These are phyloP conservation scores for Backusella liffmaniae DNA, from an alignment of 192 early-diverging fungal genomes.

Conservation along the genomic window DNA sequence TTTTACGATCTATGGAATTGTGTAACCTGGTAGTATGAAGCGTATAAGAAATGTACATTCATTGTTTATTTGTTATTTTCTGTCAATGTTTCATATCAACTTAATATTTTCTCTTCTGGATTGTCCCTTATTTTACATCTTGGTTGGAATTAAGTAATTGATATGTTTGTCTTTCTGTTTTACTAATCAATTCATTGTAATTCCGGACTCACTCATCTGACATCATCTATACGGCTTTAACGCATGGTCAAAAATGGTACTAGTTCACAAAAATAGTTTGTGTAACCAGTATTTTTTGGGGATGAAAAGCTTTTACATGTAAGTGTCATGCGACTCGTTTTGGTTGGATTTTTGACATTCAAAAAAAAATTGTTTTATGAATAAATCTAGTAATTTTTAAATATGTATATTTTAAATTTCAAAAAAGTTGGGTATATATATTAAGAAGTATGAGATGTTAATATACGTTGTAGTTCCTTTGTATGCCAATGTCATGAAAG, in stretches of 20 bases:
- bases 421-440: conserved; percentile 1
- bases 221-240: neutral
- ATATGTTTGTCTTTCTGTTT: neutral
- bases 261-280: conserved; percentile 5
- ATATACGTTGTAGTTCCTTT: conserved; percentile 15
- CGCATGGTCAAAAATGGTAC: conserved; percentile 10
- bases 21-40: neutral
- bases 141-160: neutral
- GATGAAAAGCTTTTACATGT: neutral
- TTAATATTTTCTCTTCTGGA: neutral
- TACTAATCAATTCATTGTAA: neutral
- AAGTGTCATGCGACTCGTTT: neutral
- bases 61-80: neutral
- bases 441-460: conserved; percentile 15
- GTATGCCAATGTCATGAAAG: neutral
- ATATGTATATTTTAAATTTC: conserved; percentile 6
- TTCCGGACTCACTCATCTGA: neutral
- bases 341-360: conserved; percentile 1
- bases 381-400: neutral
- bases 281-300: neutral
- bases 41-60: neutral
- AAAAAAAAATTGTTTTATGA: neutral
- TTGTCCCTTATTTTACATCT: neutral
- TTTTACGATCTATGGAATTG: neutral
- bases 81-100: neutral